Evolutionary conservation across 371 early-diverging fungal genomes (phyloP), one percentile per base, ranked within the genome.

Genomic region (Massospora cicadina): DNA sequence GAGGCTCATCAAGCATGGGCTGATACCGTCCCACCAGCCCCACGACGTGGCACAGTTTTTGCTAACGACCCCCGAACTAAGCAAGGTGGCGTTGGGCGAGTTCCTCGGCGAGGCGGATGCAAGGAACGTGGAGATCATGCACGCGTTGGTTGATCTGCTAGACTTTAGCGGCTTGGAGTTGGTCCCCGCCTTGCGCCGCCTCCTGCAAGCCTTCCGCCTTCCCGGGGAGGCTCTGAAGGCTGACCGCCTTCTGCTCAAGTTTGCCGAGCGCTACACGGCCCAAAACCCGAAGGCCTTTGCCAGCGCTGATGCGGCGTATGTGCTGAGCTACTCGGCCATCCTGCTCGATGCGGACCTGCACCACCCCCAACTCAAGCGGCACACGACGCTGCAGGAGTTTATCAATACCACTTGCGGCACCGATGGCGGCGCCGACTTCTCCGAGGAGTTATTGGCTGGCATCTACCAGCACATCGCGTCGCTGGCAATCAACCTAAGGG

Each of bases 221-320:
- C 95, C 95, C 1, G 98, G 98, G 32, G 99, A 99, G 74, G 83
- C 90, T n/a, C 97, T 96, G 74, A 91, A 95, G 74, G 98, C 98
- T 71, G 97, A 99, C 73, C 80, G 99, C 26, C 91, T 95, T 66
- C 93, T 99, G 89, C 79, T 89, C 3, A 95, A 93, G 71, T 99
- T 97, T 79, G 95, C 95, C 33, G 91, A 93, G 71, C 80, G 91
- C 29, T 99, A 88, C 70, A 73, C 87, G 7, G 82, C 84, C 65
- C 81, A 83, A 56, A 94, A 94, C 69, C 86, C 87, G 0, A 72
- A 66, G 1, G 69, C 73, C 0, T 88, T 86, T 74, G 81, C 86
- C 55, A 88, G 85, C 68, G 90, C 91, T 0, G 68, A 95, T 69
- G 88, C 93, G 17, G 91, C 93, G 0, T 95, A 93, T 68, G 88